These are phyloP conservation scores for Ascochyta lentis DNA, from an alignment of 2,329 filamentous ascomycete species.

Conservation along the genomic window DNA sequence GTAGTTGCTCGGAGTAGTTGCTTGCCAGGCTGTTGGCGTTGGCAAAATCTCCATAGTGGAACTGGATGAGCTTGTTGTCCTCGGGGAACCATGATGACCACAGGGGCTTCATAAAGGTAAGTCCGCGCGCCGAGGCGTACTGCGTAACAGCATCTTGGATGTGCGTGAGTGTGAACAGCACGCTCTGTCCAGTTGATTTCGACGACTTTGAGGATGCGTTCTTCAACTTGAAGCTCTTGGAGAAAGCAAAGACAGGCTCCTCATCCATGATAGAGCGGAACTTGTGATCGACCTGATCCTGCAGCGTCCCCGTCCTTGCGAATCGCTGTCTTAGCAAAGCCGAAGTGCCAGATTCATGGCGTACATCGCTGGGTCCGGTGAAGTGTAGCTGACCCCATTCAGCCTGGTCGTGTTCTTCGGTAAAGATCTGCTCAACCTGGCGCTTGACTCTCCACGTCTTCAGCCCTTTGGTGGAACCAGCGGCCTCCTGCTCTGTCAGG, in stretches of 20 bases:
- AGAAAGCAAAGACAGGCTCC: slow-evolving; percentile 82
- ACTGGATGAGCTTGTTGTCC: slow-evolving; percentile 69
- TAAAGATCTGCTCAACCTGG: slow-evolving; percentile 70
- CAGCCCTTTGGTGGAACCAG: slow-evolving; percentile 50
- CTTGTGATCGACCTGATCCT: slow-evolving; percentile 69
- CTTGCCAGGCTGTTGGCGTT: slow-evolving; percentile 68
- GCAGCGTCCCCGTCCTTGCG: slow-evolving; percentile 68
- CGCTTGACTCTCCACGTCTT: slow-evolving; percentile 73
- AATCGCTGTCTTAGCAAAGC: slow-evolving; percentile 71
- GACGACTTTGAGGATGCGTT: slow-evolving; percentile 8
- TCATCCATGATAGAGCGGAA: slow-evolving; percentile 77
- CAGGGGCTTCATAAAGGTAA: slow-evolving; percentile 79
- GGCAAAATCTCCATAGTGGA: slow-evolving; percentile 77
- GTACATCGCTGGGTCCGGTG: slow-evolving; percentile 70
- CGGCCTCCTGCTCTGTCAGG: slow-evolving; percentile 56
- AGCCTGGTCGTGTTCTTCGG: slow-evolving; percentile 73
- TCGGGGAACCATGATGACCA: slow-evolving; percentile 78
- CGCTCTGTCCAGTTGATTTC: slow-evolving; percentile 49
- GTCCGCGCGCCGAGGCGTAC: slow-evolving; percentile 75
- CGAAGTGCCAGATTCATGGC: slow-evolving; percentile 75
- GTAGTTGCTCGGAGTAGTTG: slow-evolving; percentile 77
- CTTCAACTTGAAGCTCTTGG: slow-evolving; percentile 47
- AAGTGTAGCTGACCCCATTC: slow-evolving; percentile 88
- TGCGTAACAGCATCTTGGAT: slow-evolving; percentile 81
- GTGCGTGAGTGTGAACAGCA: slow-evolving; percentile 77